Evolutionary conservation across 441 rosid genomes (phyloP), one percentile per base, ranked within the genome.

Genomic region (Erodium trifolium): DNA sequence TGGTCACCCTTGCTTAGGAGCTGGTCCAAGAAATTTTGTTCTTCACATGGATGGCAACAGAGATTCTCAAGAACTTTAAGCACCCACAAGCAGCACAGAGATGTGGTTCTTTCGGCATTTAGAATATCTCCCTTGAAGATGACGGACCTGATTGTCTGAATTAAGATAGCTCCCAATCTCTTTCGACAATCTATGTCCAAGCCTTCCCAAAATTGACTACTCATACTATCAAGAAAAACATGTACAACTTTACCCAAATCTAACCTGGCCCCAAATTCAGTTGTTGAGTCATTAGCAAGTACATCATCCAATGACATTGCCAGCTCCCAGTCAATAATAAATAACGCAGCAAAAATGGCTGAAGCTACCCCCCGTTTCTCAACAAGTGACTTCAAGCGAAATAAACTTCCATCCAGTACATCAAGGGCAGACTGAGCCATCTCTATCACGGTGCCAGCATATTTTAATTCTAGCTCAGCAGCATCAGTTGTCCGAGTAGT

Each of bases 281-380:
- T 73, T 75, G 77, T 60, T 10, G 75, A 74, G 70, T 80, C 87
- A 69, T 74, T 86, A 70, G 68, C 76, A 66, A 84, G 66, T 17
- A 75, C 66, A 69, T 82, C 73, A 43, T 74, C 79, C 71, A 77
- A 35, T 10, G 69, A 70, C 45, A 66, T 63, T 67, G 68, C 76
- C 66, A 78, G 67, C 79, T 94, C 97, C 92, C 96, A 86, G 74
- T 78, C 77, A 67, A 90, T 85, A 67, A 90, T 79, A 78, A 82
- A 88, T 51, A 87, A 53, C 41, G 85, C 83, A 66, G 91, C 87
- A 71, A 82, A 72, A 76, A 92, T 79, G 66, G 79, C 71, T 76
- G 96, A 78, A 77, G 88, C 79, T 69, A 90, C 78, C 71, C 60
- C 78, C 65, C 67, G 71, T 74, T 87, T 94, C 66, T 88, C 85